These are phyloP conservation scores for Penicillium sp. DNA, from an alignment of 2,329 filamentous ascomycete genomes.

Conservation along the genomic window DNA sequence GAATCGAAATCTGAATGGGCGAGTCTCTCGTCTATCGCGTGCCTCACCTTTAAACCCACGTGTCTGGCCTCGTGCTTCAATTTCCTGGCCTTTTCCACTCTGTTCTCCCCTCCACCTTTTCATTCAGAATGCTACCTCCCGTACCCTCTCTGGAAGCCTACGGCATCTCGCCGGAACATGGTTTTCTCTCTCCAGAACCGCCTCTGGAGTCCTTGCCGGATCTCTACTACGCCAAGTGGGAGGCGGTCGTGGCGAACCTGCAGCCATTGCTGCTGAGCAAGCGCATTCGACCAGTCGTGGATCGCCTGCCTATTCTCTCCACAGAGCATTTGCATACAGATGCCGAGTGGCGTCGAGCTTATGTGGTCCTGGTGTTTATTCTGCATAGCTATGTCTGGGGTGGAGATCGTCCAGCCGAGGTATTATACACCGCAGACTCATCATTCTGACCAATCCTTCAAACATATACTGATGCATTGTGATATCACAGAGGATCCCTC, in stretches of 20 bases:
- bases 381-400: conserved; percentile 92
- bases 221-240: conserved; percentile 94
- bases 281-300: conserved; percentile 78
- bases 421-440: conserved; percentile 42
- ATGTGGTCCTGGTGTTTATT: conserved; percentile 77
- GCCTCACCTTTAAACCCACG: conserved; percentile 4
- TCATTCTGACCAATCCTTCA: neutral
- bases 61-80: conserved; percentile 2
- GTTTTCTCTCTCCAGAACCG: conserved; percentile 83
- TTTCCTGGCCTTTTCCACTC: neutral
- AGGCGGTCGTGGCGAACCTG: conserved; percentile 81
- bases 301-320: conserved; percentile 81
- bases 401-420: conserved; percentile 74
- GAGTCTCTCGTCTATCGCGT: conserved; percentile 1
- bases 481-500: conserved; percentile 66
- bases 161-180: conserved; percentile 68
- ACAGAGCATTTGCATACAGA: conserved; percentile 81
- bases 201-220: conserved; percentile 83
- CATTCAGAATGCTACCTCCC: conserved; percentile 51
- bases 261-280: conserved; percentile 86
- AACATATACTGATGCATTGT: conserved; percentile 9
- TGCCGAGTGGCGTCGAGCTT: conserved; percentile 89
- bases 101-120: neutral
- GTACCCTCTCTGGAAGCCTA: conserved; percentile 71
- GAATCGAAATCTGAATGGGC: conserved; percentile 14